Evolutionary conservation across 495 filamentous ascomycete genomes (phyloP).

Genomic region (Penicillium paradoxum): DNA sequence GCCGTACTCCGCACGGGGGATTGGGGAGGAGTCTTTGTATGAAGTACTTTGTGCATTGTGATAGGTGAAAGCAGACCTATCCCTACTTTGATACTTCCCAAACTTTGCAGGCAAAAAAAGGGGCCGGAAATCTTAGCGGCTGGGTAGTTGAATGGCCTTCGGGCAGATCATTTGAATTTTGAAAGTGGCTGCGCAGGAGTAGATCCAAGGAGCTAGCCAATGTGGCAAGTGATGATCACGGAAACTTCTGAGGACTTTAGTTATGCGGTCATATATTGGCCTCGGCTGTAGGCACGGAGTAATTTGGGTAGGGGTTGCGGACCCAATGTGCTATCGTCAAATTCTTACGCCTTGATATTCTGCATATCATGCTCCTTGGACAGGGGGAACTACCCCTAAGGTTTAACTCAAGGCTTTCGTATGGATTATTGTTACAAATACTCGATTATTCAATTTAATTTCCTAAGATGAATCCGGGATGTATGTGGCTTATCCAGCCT

Average conservation of each 20-base stretch:
- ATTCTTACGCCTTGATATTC: not conserved
- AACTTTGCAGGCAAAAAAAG: too few species aligned
- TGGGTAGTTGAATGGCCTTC: not conserved
- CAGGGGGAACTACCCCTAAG: too few species aligned
- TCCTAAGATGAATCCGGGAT: not conserved
- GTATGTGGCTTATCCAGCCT: not conserved
- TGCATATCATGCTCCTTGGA: not conserved
- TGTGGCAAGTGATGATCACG: not conserved
- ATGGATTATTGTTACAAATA: too few species aligned
- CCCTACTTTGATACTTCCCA: too few species aligned
- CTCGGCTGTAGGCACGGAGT: not conserved
- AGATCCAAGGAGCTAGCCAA: not conserved
- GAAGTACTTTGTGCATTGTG: too few species aligned
- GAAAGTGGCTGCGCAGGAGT: not conserved
- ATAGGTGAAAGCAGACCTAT: not conserved
- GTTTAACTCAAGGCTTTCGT: too few species aligned
- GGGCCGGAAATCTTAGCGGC: constrained; percentile 3
- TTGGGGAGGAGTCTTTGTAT: too few species aligned
- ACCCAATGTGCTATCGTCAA: not conserved
- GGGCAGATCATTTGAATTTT: not conserved
- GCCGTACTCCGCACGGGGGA: too few species aligned
- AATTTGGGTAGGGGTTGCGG: not conserved
- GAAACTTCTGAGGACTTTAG: not conserved
- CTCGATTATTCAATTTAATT: not conserved
- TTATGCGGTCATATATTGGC: not conserved